Evolutionary conservation across 345 rosid genomes (phyloP).

Genomic region (Bruguiera sexangula): DNA sequence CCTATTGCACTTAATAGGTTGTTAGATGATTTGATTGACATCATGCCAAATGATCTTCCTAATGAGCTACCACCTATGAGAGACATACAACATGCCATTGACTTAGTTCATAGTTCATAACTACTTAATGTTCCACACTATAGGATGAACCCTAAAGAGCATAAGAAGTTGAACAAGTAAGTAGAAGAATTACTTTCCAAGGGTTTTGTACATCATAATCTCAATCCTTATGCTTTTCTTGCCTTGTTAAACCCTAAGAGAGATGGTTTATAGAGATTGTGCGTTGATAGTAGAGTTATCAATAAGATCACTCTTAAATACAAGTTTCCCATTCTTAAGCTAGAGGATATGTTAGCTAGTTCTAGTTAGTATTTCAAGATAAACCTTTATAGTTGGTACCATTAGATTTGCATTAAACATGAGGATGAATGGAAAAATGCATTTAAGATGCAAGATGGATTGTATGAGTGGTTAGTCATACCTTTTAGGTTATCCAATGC

Average conservation of each 20-base stretch:
- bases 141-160: neutral
- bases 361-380: neutral
- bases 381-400: neutral
- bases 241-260: neutral
- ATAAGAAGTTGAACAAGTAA: neutral
- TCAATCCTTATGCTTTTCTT: neutral
- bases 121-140: neutral
- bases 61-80: neutral
- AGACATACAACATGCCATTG: neutral
- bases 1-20: neutral
- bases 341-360: neutral
- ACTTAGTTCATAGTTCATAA: neutral
- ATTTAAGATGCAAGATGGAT: neutral
- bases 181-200: neutral
- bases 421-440: neutral
- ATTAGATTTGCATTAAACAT: neutral
- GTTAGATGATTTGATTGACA: neutral
- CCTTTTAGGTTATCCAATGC: neutral
- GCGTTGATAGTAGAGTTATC: neutral
- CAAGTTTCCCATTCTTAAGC: neutral
- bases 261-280: neutral
- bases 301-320: neutral
- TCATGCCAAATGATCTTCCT: neutral
- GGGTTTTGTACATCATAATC: neutral
- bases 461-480: neutral